Percentiles rank a stretch among this genome's conserved stretches.
phyloP scores from a whole-genome alignment of 306 rosid species.

The Rubus parviflorus region DNA sequence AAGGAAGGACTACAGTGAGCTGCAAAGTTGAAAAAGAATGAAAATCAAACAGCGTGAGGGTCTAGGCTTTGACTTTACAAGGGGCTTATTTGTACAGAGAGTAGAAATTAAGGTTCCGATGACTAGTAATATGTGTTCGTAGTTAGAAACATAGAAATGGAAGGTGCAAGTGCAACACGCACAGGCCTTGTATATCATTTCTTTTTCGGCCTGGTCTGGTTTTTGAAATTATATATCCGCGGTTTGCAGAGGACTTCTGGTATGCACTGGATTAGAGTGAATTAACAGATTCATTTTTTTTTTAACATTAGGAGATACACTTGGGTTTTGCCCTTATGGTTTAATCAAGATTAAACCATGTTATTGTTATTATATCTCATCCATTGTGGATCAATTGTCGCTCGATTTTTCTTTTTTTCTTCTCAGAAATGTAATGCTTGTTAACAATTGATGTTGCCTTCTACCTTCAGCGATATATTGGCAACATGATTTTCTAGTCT shows the following conservation, averaged over 20 bases:
- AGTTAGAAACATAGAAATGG: constrained; percentile 3
- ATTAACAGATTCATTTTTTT: background rate
- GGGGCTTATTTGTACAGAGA: background rate
- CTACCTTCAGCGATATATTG: background rate
- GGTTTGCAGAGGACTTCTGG: background rate
- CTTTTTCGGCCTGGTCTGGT: background rate
- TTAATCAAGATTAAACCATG: background rate
- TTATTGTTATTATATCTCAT: background rate
- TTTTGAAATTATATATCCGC: background rate
- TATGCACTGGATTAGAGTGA: background rate
- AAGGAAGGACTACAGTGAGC: constrained; percentile 5
- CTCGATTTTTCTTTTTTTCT: background rate
- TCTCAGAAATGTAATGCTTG: background rate
- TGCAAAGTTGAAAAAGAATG: constrained; percentile 10
- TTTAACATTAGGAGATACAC: background rate
- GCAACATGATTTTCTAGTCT: background rate
- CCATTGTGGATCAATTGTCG: background rate
- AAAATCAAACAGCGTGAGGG: background rate
- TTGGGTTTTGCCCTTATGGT: background rate
- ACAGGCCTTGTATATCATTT: background rate
- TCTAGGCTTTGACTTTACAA: background rate
- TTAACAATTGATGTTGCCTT: background rate
- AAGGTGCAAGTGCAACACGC: no score
- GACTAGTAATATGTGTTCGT: constrained; percentile 1
- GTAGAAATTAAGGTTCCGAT: background rate